These are phyloP conservation scores for Capsicum pubescens DNA, from an alignment of 257 asterid genomes.

Conservation along the genomic window DNA sequence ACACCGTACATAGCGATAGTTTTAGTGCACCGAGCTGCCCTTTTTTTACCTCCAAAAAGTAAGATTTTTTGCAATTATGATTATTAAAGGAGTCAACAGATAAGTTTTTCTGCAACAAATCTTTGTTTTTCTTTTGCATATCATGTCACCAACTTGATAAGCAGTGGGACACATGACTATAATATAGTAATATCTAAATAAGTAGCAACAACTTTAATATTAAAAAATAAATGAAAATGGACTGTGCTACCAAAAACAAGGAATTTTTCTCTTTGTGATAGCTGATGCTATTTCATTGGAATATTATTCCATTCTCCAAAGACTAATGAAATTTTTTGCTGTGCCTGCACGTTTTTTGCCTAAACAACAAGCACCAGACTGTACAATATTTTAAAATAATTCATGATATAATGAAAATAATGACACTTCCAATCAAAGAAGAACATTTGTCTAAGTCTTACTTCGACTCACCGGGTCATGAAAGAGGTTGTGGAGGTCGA, in stretches of 20 bases:
- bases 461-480: neutral
- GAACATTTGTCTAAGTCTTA: neutral
- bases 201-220: neutral
- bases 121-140: neutral
- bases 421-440: neutral
- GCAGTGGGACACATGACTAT: constrained; percentile 25
- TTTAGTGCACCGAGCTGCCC: too few species aligned
- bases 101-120: neutral
- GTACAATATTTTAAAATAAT: neutral
- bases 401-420: neutral
- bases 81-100: neutral
- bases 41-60: too few species aligned
- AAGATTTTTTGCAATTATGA: neutral
- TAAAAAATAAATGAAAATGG: neutral
- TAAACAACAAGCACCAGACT: constrained; percentile 29
- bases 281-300: neutral
- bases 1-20: too few species aligned
- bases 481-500: neutral
- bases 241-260: neutral
- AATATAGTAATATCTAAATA: neutral
- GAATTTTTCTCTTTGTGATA: constrained; percentile 16
- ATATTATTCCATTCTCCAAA: neutral
- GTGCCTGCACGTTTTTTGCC: constrained; percentile 46
- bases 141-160: constrained; percentile 10
- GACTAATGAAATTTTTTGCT: constrained; percentile 5